phyloP scores from a whole-genome alignment of 2,329 filamentous ascomycete genomes.

The Alternaria brassicicola region DNA sequence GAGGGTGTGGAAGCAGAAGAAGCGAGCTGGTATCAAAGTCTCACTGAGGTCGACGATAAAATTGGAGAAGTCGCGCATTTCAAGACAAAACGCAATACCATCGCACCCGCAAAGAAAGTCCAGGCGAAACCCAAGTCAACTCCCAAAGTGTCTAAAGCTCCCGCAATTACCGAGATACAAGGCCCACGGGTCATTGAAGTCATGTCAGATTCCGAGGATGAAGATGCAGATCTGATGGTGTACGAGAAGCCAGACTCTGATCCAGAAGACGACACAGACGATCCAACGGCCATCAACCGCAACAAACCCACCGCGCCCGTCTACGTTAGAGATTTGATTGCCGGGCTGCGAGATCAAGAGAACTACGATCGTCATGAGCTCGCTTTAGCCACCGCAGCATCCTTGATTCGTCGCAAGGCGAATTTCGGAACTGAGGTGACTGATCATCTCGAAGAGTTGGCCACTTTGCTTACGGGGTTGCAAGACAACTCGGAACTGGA shows the following conservation, averaged over 20 bases:
- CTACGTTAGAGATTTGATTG: conserved; percentile 84
- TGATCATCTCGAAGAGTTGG: conserved; percentile 82
- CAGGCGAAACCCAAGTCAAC: conserved; percentile 16
- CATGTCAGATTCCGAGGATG: conserved; percentile 56
- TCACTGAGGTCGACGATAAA: conserved; percentile 68
- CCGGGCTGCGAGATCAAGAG: conserved; percentile 78
- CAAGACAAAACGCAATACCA: not conserved
- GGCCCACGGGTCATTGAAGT: conserved; percentile 59
- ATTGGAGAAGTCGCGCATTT: conserved; percentile 55
- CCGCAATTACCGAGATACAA: conserved; percentile 31
- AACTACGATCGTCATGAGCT: conserved; percentile 84
- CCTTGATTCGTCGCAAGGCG: conserved; percentile 85
- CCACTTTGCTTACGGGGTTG: conserved; percentile 75
- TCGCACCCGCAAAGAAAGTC: not conserved
- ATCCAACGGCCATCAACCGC: conserved; percentile 82
- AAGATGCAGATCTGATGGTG: conserved; percentile 70
- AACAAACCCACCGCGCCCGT: conserved; percentile 86
- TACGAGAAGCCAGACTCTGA: conserved; percentile 90
- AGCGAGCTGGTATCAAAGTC: conserved; percentile 72
- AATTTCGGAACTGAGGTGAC: conserved; percentile 86
- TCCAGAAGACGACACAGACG: conserved; percentile 88
- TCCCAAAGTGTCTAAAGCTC: conserved; percentile 12
- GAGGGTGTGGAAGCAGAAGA: conserved; percentile 78
- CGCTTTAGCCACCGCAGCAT: conserved; percentile 75
- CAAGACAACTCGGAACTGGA: conserved; percentile 82